Evolutionary conservation across 192 early-diverging fungal species (phyloP).

Genomic region (Coemansia sp.): DNA sequence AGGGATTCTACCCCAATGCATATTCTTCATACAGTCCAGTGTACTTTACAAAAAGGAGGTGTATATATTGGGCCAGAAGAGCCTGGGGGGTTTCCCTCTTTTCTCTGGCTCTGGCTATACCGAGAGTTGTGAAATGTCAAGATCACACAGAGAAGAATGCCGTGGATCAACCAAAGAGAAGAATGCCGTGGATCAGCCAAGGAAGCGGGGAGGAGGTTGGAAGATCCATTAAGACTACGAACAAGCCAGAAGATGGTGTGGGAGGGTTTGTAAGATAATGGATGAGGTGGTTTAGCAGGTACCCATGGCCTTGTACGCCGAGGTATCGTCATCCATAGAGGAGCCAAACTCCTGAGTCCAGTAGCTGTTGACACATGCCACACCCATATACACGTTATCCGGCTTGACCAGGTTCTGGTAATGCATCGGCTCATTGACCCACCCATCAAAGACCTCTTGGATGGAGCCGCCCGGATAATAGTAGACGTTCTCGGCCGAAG

Average conservation of each 20-base stretch:
- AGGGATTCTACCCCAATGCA: no score
- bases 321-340: background rate
- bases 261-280: no score
- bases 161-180: background rate
- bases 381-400: constrained; percentile 33
- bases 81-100: no score
- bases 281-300: no score
- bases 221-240: background rate
- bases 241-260: background rate
- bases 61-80: no score
- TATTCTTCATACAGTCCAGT: background rate
- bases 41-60: background rate
- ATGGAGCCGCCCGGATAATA: constrained; percentile 3
- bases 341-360: constrained; percentile 54
- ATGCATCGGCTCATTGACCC: constrained; percentile 42
- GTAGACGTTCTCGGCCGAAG: constrained; percentile 41
- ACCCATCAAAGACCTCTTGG: constrained; percentile 37
- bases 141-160: background rate
- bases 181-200: background rate
- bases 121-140: no score
- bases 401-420: constrained; percentile 45
- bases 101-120: no score
- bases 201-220: no score
- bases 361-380: constrained; percentile 37
- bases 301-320: constrained; percentile 1